phyloP scores from a whole-genome alignment of 805 yeast species.

The Lipomyces oligophaga region DNA sequence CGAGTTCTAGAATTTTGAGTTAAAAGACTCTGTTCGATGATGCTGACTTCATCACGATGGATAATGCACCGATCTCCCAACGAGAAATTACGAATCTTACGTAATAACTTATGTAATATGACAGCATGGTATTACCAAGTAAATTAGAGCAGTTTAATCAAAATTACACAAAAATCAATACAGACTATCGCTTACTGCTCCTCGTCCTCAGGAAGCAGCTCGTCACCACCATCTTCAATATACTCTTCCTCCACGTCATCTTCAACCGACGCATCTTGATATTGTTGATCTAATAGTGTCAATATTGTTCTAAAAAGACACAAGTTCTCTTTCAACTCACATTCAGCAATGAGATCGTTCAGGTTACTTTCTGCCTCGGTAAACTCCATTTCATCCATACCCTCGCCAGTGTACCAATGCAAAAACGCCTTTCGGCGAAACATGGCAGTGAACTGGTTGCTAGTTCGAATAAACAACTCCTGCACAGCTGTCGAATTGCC shows the following conservation, averaged over 20 bases:
- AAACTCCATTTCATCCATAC: conserved; percentile 94
- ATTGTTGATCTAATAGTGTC: conserved; percentile 57
- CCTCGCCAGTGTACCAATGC: conserved; percentile 94
- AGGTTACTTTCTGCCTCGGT: conserved; percentile 90
- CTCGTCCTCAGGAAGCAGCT: conserved; percentile 28
- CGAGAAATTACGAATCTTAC: too few species aligned
- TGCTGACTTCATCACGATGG: too few species aligned
- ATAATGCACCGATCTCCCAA: too few species aligned
- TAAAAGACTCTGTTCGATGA: too few species aligned
- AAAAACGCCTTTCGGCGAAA: conserved; percentile 90
- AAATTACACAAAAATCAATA: too few species aligned
- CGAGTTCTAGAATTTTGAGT: too few species aligned
- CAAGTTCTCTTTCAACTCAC: conserved; percentile 2
- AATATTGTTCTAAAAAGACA: neutral
- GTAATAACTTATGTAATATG: too few species aligned
- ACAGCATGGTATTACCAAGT: too few species aligned
- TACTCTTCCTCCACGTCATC: conserved; percentile 60
- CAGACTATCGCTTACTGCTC: neutral
- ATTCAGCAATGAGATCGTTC: conserved; percentile 83
- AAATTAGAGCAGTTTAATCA: too few species aligned
- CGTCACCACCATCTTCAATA: conserved; percentile 61
- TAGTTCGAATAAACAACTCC: conserved; percentile 84
- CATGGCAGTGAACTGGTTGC: conserved; percentile 88
- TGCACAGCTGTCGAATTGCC: conserved; percentile 93
- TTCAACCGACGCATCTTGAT: conserved; percentile 75